Evolutionary conservation across 129 eudicot genomes (phyloP), one percentile per base, ranked within the genome.

Genomic region (Pseudognaphalium luteoalbum): DNA sequence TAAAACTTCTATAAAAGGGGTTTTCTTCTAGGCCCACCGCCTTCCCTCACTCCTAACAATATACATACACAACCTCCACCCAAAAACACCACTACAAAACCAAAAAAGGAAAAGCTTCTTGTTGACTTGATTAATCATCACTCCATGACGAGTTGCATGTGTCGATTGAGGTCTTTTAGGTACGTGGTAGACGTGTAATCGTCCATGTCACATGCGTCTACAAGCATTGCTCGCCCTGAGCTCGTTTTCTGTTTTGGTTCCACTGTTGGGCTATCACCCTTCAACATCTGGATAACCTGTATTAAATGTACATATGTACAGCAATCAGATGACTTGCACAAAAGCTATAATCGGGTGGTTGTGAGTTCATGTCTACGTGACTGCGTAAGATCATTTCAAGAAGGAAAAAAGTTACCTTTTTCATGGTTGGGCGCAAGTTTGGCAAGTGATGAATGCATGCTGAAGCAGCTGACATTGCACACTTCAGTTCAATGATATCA

Each of bases 121-220:
- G 50, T 30, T 41, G 0, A 21, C 74, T 63, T 75, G 79, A 71
- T 22, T 9, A 50, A 22, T 34, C 63, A 51, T 87, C 81, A 91
- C 84, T 91, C 96, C 96, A 95, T 87, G 17, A 88, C 87, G 7
- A 95, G 92, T 81, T 95, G 88, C 90, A 70, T 86, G 32, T 95
- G 99, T 8, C 99, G 99, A 82, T 87, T 73, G 22, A 95, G 91
- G 77, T 91, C 97, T 70, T 87, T 86, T 30, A 89, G 92, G 81
- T 95, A 91, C 15, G 89, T 81, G 6, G 94, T 80, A 15, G 80
- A 39, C 67, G 85, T 86, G 80, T 95, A 95, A n/a, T 85, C 94
- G 12, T 94, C 97, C 74, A 89, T 58, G 71, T 89, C 90, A 60
- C 91, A 84, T 6, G 88, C 90, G 44, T 95, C 94, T 25, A 83